Base-by-base conservation (phyloP, 2,329 filamentous ascomycete species). In the Fusarium tuaranense region DNA sequence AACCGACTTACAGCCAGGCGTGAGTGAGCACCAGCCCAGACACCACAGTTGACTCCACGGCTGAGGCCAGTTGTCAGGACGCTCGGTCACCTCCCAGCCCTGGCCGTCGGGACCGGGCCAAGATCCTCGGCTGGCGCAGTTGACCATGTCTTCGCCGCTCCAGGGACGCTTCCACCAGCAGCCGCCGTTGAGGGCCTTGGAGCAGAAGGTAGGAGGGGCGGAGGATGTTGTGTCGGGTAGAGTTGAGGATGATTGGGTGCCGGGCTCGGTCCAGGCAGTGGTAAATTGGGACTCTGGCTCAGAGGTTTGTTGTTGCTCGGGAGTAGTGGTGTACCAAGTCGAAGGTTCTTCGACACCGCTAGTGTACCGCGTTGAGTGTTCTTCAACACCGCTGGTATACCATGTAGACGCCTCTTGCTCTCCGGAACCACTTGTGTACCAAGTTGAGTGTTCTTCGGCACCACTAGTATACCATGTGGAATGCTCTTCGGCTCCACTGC, bases 141-240 rank as follows among this genome's bases (percentile, higher is more conserved):
- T 64, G 25, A 44, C 61, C 46, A 53, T 64, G 34, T 51, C 60
- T 13, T 51, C 60, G 16, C 60, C 60, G 16, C 60, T 63, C 60
- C 60, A 63, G 12, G 60, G 41, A 4, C 60, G 60, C 60, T 63
- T 63, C 60, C 60, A 63, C 41, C 14, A 34, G 20, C 60, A 63
- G 9, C 60, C 60, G 7, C 60, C 60, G 41, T 63, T 63, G 14
- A 63, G 60, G n/a, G 60, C 46, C 41, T 63, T 63, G 41, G 60
- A 63, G 32, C 60, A 63, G 30, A 36, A 63, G 4, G 41, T 32
- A 5, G 41, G 41, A n/a, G 27, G 41, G 8, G 44, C 60, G 7
- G 41, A 48, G 3, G 60, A 34, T 51, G 60, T 63, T 12, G 60
- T 18, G 6, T 46, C 20, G 5, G 27, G 8, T 4, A 30, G 18